Evolutionary conservation across 176 grass and related monocot genomes (phyloP).

Genomic region (Phoenix roebelenii): DNA sequence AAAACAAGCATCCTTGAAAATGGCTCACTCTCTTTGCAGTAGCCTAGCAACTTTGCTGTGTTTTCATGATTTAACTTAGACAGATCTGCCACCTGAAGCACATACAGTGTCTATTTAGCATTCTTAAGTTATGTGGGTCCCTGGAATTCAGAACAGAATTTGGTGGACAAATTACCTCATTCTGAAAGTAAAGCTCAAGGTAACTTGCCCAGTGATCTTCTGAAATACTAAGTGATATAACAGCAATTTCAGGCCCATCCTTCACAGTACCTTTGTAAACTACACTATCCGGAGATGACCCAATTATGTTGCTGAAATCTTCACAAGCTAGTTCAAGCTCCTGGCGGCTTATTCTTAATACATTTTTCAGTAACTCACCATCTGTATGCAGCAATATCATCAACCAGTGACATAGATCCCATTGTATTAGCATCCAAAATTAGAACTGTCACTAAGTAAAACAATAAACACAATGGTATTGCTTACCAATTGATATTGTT

Average conservation of each 20-base stretch:
- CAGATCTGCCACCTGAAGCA: conserved; percentile 67
- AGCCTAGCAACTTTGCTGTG: conserved; percentile 75
- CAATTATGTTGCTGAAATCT: conserved; percentile 99
- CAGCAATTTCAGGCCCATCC: conserved; percentile 74
- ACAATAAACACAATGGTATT: background rate
- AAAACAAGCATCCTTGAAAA: conserved; percentile 87
- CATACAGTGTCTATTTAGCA: background rate
- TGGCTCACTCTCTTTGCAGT: conserved; percentile 78
- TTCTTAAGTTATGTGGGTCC: background rate
- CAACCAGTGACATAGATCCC: background rate
- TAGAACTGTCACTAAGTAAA: background rate
- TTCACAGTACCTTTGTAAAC: conserved; percentile 88
- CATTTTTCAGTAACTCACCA: conserved; percentile 41
- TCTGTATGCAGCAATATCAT: conserved; percentile 30
- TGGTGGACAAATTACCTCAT: conserved; percentile 36
- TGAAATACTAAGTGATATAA: conserved; percentile 59
- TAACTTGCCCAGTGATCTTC: conserved; percentile 58
- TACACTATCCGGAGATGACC: conserved; percentile 63
- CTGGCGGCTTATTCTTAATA: conserved; percentile 48
- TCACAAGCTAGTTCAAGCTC: conserved; percentile 80
- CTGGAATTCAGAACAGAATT: background rate
- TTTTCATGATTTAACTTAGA: conserved; percentile 82
- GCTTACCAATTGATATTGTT: conserved; percentile 65
- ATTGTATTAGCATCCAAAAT: conserved; percentile 6
- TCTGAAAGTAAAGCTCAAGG: conserved; percentile 75